phyloP scores from a whole-genome alignment of 345 rosid genomes.

The Eucalyptus marginata region DNA sequence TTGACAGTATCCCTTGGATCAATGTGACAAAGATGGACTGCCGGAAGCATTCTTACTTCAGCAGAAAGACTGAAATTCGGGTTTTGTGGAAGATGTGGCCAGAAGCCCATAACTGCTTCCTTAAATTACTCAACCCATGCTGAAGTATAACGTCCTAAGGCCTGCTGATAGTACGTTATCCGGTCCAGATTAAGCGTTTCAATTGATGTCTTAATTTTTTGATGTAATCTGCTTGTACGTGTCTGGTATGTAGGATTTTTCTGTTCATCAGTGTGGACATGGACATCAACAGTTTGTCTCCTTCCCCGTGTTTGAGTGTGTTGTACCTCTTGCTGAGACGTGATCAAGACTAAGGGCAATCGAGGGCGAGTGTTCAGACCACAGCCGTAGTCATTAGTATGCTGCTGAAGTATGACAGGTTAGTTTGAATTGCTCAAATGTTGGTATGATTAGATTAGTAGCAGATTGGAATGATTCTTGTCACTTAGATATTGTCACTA shows the following conservation, averaged over 20 bases:
- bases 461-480: not conserved
- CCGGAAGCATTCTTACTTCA: not conserved
- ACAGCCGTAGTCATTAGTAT: not conserved
- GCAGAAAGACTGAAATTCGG: not conserved
- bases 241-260: not conserved
- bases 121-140: not conserved
- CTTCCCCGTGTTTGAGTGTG: not conserved
- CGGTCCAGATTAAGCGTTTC: not conserved
- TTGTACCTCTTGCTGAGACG: not conserved
- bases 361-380: not conserved
- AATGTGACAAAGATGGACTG: not conserved
- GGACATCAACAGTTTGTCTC: not conserved
- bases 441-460: not conserved
- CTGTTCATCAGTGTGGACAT: not conserved
- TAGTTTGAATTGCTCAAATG: not conserved
- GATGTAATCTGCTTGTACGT: not conserved
- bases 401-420: not conserved
- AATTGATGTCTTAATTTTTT: not conserved
- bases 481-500: not conserved
- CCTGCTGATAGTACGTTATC: not conserved
- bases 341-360: not conserved
- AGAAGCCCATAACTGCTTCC: not conserved
- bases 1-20: not conserved
- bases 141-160: not conserved
- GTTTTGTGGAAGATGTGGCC: not conserved